Conservation (phyloP, 2,329 filamentous ascomycete genomes). For the Fusarium nisikadoi region DNA sequence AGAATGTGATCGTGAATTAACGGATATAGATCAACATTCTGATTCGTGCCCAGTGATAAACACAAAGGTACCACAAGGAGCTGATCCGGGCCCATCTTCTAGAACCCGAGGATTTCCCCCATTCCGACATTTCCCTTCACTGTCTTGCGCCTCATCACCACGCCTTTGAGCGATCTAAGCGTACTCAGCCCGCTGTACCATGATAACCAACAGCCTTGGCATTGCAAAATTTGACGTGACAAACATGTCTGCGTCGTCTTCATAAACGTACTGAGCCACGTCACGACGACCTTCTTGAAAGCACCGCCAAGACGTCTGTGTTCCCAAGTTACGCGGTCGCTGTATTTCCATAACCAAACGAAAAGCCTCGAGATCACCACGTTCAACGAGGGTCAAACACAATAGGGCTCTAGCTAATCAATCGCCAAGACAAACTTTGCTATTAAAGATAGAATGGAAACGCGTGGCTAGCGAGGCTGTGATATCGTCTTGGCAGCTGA, state of each 20-base stretch:
- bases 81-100: not conserved
- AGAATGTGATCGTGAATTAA: not conserved
- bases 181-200: not conserved
- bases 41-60: not conserved
- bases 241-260: not conserved
- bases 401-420: slow-evolving; percentile 14
- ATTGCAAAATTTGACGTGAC: not conserved
- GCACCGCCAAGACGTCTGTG: slow-evolving; percentile 1
- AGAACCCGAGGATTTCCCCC: not conserved
- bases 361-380: not conserved
- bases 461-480: slow-evolving; percentile 37
- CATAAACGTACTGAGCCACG: slow-evolving; percentile 2
- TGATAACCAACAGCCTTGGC: not conserved
- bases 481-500: slow-evolving; percentile 23
- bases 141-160: not conserved
- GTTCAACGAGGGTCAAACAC: slow-evolving; percentile 5
- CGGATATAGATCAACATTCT: not conserved
- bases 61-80: not conserved
- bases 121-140: not conserved
- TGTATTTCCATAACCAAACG: not conserved
- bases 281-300: not conserved
- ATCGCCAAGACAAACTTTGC: slow-evolving; percentile 13
- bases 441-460: not conserved
- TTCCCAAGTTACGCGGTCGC: slow-evolving; percentile 2
- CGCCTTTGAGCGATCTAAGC: not conserved